Conservation (phyloP, 2,329 filamentous ascomycete species). For the Ophiostoma angusticollis region DNA sequence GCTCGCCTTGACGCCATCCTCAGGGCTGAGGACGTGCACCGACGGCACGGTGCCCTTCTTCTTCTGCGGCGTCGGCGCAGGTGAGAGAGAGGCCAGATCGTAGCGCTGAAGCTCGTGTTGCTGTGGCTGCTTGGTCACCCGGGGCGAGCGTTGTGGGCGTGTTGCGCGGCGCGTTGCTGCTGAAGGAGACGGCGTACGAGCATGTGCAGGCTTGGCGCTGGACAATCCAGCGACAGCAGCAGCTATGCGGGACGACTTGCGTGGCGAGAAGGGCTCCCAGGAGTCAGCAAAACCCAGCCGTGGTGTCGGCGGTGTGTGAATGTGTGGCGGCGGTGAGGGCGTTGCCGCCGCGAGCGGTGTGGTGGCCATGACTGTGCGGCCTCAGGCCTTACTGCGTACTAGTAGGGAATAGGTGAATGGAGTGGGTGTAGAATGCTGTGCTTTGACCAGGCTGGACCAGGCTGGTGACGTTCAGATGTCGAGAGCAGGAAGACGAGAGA, state of each 20-base stretch:
- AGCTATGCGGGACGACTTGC: slow-evolving; percentile 55
- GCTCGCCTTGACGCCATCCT: slow-evolving; percentile 29
- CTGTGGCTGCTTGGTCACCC: slow-evolving; percentile 13
- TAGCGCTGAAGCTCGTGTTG: slow-evolving; percentile 17
- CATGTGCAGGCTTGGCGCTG: slow-evolving; percentile 18
- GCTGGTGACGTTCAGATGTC: too few relatives aligned
- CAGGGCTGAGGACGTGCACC: slow-evolving; percentile 33
- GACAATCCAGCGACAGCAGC: slow-evolving; percentile 40
- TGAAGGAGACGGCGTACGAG: slow-evolving; percentile 42
- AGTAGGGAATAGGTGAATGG: not conserved
- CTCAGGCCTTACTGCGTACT: too few relatives aligned
- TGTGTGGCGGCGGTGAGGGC: slow-evolving; percentile 44
- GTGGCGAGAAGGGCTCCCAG: slow-evolving; percentile 61
- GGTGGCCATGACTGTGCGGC: slow-evolving; percentile 25
- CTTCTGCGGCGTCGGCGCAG: slow-evolving; percentile 37
- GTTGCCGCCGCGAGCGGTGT: slow-evolving; percentile 31
- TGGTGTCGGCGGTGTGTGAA: slow-evolving; percentile 58
- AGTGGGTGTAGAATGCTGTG: not conserved
- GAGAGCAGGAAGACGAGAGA: too few relatives aligned
- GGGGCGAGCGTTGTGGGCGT: slow-evolving; percentile 19
- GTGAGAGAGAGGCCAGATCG: slow-evolving; percentile 20
- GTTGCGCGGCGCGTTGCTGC: slow-evolving; percentile 16
- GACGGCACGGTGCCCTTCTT: slow-evolving; percentile 32
- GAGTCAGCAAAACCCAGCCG: slow-evolving; percentile 53
- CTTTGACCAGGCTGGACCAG: too few relatives aligned